Percentiles rank a stretch among this genome's conserved stretches.
Evolutionary conservation across 129 eudicot species (phyloP).

Genomic region (Pseudognaphalium luteoalbum): DNA sequence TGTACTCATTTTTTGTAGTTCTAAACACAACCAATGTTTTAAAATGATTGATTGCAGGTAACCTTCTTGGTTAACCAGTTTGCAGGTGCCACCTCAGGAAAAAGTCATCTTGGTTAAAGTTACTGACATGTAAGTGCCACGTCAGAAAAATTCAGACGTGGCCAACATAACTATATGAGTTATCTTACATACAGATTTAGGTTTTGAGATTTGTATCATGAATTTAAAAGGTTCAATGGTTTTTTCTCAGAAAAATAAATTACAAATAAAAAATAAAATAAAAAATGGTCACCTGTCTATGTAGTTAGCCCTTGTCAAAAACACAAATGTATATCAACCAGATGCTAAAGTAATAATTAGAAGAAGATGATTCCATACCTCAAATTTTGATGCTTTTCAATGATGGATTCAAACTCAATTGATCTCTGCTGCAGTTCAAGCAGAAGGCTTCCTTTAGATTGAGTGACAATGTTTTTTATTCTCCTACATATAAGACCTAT

Average conservation of each 20-base stretch:
- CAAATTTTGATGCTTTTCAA: conserved; percentile 77
- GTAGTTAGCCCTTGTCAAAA: conserved; percentile 3
- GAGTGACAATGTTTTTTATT: conserved; percentile 65
- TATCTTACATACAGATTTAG: background rate
- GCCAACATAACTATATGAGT: background rate
- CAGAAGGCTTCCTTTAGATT: conserved; percentile 80
- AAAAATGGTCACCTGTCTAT: conserved; percentile 12
- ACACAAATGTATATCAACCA: background rate
- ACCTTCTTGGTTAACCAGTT: background rate
- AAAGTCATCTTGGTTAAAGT: background rate
- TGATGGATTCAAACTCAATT: conserved; percentile 78
- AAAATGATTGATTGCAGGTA: background rate
- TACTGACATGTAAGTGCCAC: conserved; percentile 10
- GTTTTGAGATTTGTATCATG: background rate
- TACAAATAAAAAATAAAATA: too few relatives aligned
- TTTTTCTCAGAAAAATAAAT: background rate
- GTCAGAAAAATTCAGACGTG: background rate
- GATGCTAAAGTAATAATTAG: conserved; percentile 17
- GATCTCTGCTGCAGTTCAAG: conserved; percentile 98
- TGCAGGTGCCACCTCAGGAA: conserved; percentile 9
- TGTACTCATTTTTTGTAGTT: background rate
- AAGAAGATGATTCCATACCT: conserved; percentile 46
- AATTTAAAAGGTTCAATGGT: background rate
- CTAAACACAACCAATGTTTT: background rate
- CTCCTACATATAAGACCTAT: conserved; percentile 55